Evolutionary conservation across 2,329 filamentous ascomycete genomes (phyloP).

Genomic region (Cercospora sojina): DNA sequence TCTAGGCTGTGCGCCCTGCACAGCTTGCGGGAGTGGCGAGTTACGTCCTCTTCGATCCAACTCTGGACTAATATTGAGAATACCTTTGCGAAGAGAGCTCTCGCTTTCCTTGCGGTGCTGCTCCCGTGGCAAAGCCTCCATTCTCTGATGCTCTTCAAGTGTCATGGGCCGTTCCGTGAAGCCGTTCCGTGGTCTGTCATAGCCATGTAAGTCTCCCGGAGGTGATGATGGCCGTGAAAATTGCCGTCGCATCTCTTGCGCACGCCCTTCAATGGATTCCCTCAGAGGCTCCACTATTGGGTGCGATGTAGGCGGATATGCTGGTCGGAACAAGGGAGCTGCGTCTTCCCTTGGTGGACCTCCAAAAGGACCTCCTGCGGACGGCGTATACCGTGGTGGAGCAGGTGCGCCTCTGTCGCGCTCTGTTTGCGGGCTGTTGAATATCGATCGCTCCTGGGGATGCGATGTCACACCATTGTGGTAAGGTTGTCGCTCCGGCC

Average conservation of each 20-base stretch:
- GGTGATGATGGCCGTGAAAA: constrained; percentile 32
- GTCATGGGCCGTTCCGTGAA: constrained; percentile 41
- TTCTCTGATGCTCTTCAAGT: constrained; percentile 41
- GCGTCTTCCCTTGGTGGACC: constrained; percentile 36
- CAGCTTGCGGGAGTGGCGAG: constrained; percentile 87
- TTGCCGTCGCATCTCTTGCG: constrained; percentile 32
- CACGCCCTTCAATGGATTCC: constrained; percentile 35
- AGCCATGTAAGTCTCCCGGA: constrained; percentile 24
- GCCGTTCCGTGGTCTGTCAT: constrained; percentile 29
- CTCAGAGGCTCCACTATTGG: constrained; percentile 31
- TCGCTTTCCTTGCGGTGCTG: constrained; percentile 47
- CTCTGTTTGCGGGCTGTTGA: constrained; percentile 33
- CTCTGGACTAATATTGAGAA: constrained; percentile 71
- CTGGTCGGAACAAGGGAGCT: constrained; percentile 32
- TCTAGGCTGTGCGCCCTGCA: constrained; percentile 85
- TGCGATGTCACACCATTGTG: constrained; percentile 33
- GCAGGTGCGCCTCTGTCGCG: constrained; percentile 27
- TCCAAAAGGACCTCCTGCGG: constrained; percentile 27
- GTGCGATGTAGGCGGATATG: constrained; percentile 29
- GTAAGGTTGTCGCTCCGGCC: constrained; percentile 28
- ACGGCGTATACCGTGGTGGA: constrained; percentile 24
- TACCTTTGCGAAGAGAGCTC: constrained; percentile 53
- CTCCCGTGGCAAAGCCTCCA: constrained; percentile 50
- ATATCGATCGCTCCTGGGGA: constrained; percentile 28
- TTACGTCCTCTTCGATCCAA: constrained; percentile 78